phyloP scores from a whole-genome alignment of 179 eudicot species.

The Sideroxylon spinosum region DNA sequence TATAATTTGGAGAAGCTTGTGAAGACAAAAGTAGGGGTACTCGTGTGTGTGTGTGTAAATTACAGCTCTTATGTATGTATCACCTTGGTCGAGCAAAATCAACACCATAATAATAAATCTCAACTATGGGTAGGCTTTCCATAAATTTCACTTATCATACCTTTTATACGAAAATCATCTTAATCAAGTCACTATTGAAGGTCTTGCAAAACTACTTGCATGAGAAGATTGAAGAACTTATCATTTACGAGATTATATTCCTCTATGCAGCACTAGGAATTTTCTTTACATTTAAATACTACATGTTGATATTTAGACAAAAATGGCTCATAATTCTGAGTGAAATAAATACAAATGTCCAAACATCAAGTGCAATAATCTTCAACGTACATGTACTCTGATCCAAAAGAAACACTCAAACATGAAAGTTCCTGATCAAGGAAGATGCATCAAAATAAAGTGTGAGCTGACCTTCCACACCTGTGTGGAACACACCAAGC shows the following conservation, averaged over 20 bases:
- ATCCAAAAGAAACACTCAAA: background rate
- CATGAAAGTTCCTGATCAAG: background rate
- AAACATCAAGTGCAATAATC: background rate
- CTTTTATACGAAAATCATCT: background rate
- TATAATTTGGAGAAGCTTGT: too few relatives aligned
- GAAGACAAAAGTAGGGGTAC: too few relatives aligned
- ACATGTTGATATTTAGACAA: too few relatives aligned
- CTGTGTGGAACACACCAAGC: constrained; percentile 61
- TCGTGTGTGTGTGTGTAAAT: too few relatives aligned
- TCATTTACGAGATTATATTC: background rate
- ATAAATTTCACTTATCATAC: background rate
- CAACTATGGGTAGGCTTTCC: too few relatives aligned
- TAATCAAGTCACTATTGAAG: background rate
- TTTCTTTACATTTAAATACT: background rate
- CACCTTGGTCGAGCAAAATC: too few relatives aligned
- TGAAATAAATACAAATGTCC: background rate
- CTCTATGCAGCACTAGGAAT: background rate
- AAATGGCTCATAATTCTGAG: background rate
- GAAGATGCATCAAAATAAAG: background rate
- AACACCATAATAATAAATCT: too few relatives aligned
- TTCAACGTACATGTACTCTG: background rate
- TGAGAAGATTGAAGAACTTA: background rate
- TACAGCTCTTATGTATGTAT: too few relatives aligned
- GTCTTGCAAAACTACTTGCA: background rate
- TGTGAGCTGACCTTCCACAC: constrained; percentile 49